These are phyloP conservation scores for Nicotiana rustica DNA, from an alignment of 305 asterid species.

Conservation along the genomic window DNA sequence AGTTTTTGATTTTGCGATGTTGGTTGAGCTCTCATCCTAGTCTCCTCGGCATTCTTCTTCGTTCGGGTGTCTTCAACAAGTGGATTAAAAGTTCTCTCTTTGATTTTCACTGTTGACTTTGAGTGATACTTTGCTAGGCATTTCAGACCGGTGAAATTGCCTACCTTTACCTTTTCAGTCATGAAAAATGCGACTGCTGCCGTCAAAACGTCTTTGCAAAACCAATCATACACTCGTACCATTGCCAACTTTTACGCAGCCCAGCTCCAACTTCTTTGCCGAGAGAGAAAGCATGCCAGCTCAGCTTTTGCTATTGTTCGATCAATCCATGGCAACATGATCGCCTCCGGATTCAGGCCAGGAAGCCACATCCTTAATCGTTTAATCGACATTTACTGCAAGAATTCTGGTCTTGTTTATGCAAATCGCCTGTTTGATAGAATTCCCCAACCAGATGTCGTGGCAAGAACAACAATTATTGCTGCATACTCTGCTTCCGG, in stretches of 20 bases:
- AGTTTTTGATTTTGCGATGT: too few relatives aligned
- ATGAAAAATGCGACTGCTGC: conserved; percentile 47
- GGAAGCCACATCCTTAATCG: conserved; percentile 74
- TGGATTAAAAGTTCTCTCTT: too few relatives aligned
- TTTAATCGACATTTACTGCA: conserved; percentile 63
- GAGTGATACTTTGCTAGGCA: too few relatives aligned
- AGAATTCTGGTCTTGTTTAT: conserved; percentile 58
- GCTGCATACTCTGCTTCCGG: conserved; percentile 74
- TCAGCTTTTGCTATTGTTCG: conserved; percentile 52
- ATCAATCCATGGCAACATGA: conserved; percentile 72
- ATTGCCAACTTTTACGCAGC: conserved; percentile 64
- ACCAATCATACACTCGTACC: conserved; percentile 43
- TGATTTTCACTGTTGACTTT: too few relatives aligned
- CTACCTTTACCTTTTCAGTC: neutral
- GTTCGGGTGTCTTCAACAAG: too few relatives aligned
- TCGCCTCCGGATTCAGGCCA: conserved; percentile 73
- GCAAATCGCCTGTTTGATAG: conserved; percentile 76
- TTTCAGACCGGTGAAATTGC: too few relatives aligned
- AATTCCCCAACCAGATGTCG: conserved; percentile 80
- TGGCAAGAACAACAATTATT: conserved; percentile 75
- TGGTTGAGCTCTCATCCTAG: too few relatives aligned
- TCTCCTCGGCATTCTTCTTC: too few relatives aligned
- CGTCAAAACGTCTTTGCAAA: conserved; percentile 47
- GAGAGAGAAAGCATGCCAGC: conserved; percentile 46
- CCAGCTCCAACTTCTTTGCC: conserved; percentile 66